Percentiles rank a stretch among this genome's conserved stretches.
These are phyloP conservation scores for Eimeria falciformis DNA, from an alignment of 169 alveolate genomes.

Conservation along the genomic window DNA sequence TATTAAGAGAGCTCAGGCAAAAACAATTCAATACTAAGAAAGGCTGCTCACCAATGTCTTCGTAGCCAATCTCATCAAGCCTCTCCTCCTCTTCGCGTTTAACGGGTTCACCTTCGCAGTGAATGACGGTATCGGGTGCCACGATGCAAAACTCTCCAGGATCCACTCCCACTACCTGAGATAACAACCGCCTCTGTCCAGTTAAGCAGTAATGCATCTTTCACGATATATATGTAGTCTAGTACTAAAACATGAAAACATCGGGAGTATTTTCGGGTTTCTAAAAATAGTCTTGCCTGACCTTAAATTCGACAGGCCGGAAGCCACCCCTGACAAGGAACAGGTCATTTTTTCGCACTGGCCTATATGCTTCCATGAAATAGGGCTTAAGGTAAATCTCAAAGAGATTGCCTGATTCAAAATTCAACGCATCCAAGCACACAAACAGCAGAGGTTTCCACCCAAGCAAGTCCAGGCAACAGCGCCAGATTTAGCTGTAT, in stretches of 20 bases:
- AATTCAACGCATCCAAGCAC: not conserved
- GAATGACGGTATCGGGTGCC: conserved; percentile 98
- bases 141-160: conserved; percentile 99
- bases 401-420: conserved; percentile 94
- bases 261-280: no score
- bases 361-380: conserved; percentile 99
- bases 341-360: conserved; percentile 98
- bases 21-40: not conserved
- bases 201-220: no score
- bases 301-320: conserved; percentile 99
- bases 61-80: conserved; percentile 99
- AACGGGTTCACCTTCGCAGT: conserved; percentile 98
- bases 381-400: conserved; percentile 99
- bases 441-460: not conserved
- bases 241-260: no score
- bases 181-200: no score
- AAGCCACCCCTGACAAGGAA: conserved; percentile 99
- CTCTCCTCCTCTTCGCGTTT: conserved; percentile 99
- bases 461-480: not conserved
- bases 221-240: no score
- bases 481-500: not conserved
- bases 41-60: conserved; percentile 97
- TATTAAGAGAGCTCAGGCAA: no score
- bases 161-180: conserved; percentile 99
- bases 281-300: no score